Base-by-base conservation (phyloP, 805 yeast genomes). In the Brettanomyces bruxellensis region DNA sequence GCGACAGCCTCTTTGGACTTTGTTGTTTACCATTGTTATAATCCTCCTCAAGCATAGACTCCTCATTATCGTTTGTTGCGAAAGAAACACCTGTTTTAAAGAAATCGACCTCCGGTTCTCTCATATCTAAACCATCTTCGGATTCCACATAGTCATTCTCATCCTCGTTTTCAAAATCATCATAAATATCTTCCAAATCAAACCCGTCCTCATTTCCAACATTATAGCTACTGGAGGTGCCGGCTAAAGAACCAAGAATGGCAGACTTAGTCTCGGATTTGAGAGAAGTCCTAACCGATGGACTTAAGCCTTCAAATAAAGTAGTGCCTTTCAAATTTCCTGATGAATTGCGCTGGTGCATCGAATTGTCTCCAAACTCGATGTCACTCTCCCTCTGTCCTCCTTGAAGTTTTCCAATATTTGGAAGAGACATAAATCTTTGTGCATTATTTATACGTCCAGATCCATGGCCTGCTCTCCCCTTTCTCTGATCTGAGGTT, bases 281-380 rank as follows among this genome's bases (percentile, higher is more conserved):
- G 39, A 62, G 45, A 1, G 57, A 34, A 4, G 60, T 51, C 38
- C 72, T 72, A 51, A 79, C 74, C 2, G 77, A 66, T 1, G 87
- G 32, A 28, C 32, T 28, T 3, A 28, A 28, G 9, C 32, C 32
- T 28, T 28, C 32, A 28, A 28, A 28, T 28, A 28, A 28, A 1
- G 32, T 7, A 7, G 32, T 28, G 32, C 11, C 32, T 28, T 28
- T 28, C 32, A 28, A 28, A 7, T 28, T 28, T 9, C 11, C 32
- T 28, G 32, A 7, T 7, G 11, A 28, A 9, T 9, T 28, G 11
- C 11, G 32, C 32, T 9, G 32, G 11, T 28, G 9, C 32, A 28
- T 28, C 7, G 32, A 9, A 28, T 9, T 28, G 32, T 28, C 32
- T 28, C 11, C 11, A 7, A 9, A 7, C 11, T 28, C 11, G 11